phyloP scores from a whole-genome alignment of 2,329 filamentous ascomycete species.

The Botrytis porri region DNA sequence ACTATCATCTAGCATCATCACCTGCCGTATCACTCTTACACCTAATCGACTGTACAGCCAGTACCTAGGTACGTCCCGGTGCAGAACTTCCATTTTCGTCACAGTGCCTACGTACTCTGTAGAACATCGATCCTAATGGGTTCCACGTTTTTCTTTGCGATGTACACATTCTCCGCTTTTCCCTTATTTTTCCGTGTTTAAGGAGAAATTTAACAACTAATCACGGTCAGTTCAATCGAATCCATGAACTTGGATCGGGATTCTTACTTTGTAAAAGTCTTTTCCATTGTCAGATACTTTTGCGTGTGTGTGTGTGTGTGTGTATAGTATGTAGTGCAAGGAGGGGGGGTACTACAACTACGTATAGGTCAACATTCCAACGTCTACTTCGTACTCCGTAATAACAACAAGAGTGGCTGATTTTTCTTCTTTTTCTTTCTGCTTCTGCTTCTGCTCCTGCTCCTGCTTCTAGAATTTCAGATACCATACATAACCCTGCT shows the following conservation, averaged over 20 bases:
- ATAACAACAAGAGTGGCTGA: background rate
- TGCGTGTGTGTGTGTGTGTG: background rate
- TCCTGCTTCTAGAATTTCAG: background rate
- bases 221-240: background rate
- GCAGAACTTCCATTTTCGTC: background rate
- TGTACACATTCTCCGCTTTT: background rate
- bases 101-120: background rate
- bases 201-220: background rate
- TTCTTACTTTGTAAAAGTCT: background rate
- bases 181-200: background rate
- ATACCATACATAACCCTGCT: background rate
- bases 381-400: background rate
- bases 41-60: background rate
- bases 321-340: background rate
- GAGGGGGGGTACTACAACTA: background rate
- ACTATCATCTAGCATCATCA: background rate
- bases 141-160: constrained; percentile 5
- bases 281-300: background rate
- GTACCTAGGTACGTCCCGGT: background rate
- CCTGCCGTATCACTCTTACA: background rate
- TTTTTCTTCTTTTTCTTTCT: background rate
- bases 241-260: background rate
- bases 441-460: background rate
- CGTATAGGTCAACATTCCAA: background rate
- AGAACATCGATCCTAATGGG: background rate